Base-by-base conservation (phyloP, 2,329 filamentous ascomycete species). In the Taxawa tesnikishii region DNA sequence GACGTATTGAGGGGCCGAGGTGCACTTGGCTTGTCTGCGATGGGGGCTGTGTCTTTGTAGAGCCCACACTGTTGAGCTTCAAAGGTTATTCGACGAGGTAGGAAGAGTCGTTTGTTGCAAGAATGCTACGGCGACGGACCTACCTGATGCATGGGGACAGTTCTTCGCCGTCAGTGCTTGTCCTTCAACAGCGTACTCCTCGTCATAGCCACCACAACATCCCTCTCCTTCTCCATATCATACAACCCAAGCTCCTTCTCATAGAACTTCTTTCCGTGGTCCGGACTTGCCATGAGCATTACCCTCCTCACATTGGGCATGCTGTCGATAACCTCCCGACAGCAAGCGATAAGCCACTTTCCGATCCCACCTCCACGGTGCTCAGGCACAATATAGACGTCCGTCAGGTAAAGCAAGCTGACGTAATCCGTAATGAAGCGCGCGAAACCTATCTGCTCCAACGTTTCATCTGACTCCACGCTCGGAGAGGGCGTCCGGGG, bases 341-440 rank as follows among this genome's bases (percentile, higher is more conserved):
- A 40, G 19, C 47, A 49, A 5, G 14, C 21, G 3, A 47, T 39
- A 10, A 50, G 26, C 45, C 47, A 50, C n/a, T 34, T 40, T 5
- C 40, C 43, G 4, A 50, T 31, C 5, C 45, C 48, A 2, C 18
- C 30, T 5, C 38, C 33, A 8, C 45, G 38, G 10, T 39, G 26
- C 8, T 41, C 38, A 8, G 40, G 41, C 5, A 15, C 17, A 12
- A 49, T 34, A 27, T 40, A 51, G 10, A 50, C 46, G 24, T 50
- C 47, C 3, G 43, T 45, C n/a, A 51, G 28, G 31, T 48, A 50
- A 6, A 34, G 39, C 5, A 40, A 37, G 5, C 45, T 45, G 17
- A 49, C 42, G 26, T 43, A 37, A 28, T 51, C 48, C 3, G 44
- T 47, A 11, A 49, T 32, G 18, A 48, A 40, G 7, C 48, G 42